Evolutionary conservation across 495 filamentous ascomycete genomes (phyloP), one percentile per base, ranked within the genome.

Genomic region (Aeminium ludgeri): DNA sequence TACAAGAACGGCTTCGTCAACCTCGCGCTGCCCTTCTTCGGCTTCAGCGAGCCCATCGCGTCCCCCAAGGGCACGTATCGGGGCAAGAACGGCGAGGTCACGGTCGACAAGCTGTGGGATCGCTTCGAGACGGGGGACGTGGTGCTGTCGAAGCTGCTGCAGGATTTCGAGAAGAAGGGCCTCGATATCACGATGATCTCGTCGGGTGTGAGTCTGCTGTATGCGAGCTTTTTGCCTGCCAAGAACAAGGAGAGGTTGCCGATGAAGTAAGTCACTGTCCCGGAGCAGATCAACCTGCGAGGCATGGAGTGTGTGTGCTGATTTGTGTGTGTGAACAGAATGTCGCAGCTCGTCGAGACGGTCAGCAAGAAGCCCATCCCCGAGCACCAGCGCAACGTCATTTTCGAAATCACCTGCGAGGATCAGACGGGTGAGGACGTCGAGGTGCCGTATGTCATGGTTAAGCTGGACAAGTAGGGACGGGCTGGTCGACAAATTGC

Each of bases 1-100:
- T 99, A 87, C 71, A 96, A 96, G 71, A 99, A 99, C 60, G 91
- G 91, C 18, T 99, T 99, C 57, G 64, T 96, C 58, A 99, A 99
- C 65, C 67, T 99, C 43, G 91, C 91, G 5, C 70, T 99, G 35
- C 89, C 89, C 6, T 95, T 96, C 70, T 86, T 96, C 46, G 87
- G 86, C 15, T 99, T 96, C 72, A 91, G 84, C 59, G 89, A 99
- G 61, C 89, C 89, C 10, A 83, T 99, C 50, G 71, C 74, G 15
- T 91, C 82, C 49, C 83, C 84, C 15, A 95, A 96, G 66, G 83
- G 84, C 49, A 82, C 73, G 54, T 99, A 96, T 60, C 55, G 65
- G 53, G 75, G 85, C 39, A 72, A 65, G 30, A 66, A 77, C 23
- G 78, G 74, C 49, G 83, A 92, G 59, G 77, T 92, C 29, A 72